These are phyloP conservation scores for Cucurbita argyrosperma DNA, from an alignment of 306 rosid genomes.

Conservation along the genomic window DNA sequence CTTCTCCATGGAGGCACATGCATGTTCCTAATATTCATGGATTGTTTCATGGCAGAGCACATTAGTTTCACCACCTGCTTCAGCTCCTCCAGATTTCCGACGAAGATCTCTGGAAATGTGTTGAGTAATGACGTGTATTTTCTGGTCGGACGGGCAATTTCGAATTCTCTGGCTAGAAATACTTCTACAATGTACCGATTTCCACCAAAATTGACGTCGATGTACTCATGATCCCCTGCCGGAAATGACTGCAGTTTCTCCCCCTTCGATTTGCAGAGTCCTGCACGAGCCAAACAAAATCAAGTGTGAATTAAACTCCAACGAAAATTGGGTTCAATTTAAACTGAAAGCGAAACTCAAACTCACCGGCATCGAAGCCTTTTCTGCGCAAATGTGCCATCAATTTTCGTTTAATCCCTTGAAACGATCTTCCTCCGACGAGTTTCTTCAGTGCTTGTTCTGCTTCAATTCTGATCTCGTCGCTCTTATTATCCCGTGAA, in stretches of 20 bases:
- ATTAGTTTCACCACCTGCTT: slow-evolving; percentile 39
- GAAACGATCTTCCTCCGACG: slow-evolving; percentile 16
- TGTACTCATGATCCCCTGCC: slow-evolving; percentile 50
- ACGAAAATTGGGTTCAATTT: neutral
- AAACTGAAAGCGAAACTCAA: neutral
- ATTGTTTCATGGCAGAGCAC: slow-evolving; percentile 37
- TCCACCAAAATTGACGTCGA: slow-evolving; percentile 37
- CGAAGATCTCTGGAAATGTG: slow-evolving; percentile 40
- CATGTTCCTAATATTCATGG: slow-evolving; percentile 41
- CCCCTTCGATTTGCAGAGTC: slow-evolving; percentile 82
- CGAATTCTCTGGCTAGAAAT: slow-evolving; percentile 32
- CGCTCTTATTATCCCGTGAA: slow-evolving; percentile 2
- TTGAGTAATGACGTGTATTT: slow-evolving; percentile 34
- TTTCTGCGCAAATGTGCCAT: slow-evolving; percentile 46
- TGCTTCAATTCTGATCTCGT: slow-evolving; percentile 17
- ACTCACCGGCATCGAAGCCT: slow-evolving; percentile 83
- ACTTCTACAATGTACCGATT: slow-evolving; percentile 54
- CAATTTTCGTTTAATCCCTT: slow-evolving; percentile 40
- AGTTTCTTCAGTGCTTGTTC: slow-evolving; percentile 18
- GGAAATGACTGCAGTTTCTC: slow-evolving; percentile 36
- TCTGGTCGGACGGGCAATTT: slow-evolving; percentile 63
- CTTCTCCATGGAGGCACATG: slow-evolving; percentile 78
- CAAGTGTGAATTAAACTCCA: neutral
- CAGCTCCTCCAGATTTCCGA: slow-evolving; percentile 42
- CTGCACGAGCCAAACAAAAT: slow-evolving; percentile 17